Evolutionary conservation across 2,329 filamentous ascomycete genomes (phyloP).

Genomic region (Drechmeria coniospora): DNA sequence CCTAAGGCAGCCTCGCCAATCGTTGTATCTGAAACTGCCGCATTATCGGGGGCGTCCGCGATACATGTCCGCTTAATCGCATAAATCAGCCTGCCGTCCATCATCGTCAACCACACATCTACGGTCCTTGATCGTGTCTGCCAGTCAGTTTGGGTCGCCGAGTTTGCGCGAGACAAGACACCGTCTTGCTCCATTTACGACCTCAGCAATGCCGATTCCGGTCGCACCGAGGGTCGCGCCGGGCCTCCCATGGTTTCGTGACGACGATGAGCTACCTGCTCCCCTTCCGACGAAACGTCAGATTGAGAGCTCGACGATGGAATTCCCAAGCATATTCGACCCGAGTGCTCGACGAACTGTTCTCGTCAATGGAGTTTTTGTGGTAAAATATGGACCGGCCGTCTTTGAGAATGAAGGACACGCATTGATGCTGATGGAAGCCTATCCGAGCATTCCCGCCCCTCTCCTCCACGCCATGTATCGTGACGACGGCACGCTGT

Average conservation of each 20-base stretch:
- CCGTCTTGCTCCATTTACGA: no score
- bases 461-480: conserved; percentile 5
- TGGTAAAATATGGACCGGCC: conserved; percentile 3
- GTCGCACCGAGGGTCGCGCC: neutral
- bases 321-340: conserved; percentile 3
- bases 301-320: conserved; percentile 1
- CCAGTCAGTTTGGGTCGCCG: no score
- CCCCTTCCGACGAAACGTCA: conserved; percentile 1
- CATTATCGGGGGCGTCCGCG: no score
- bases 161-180: no score
- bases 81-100: no score
- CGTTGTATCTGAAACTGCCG: no score
- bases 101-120: no score
- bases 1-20: no score
- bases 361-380: conserved; percentile 1
- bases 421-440: conserved; percentile 3
- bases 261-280: conserved; percentile 1
- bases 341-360: conserved; percentile 1
- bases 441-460: conserved; percentile 1
- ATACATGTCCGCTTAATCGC: no score
- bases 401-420: conserved; percentile 5
- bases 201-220: no score
- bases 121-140: no score
- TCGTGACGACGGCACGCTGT: conserved; percentile 2
- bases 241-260: conserved; percentile 1